A percentile compares a stretch with the other conserved stretches of the same genome.
Evolutionary conservation across 805 yeast species (phyloP).

Genomic region (Hemisphaericaspora nanyangensis): DNA sequence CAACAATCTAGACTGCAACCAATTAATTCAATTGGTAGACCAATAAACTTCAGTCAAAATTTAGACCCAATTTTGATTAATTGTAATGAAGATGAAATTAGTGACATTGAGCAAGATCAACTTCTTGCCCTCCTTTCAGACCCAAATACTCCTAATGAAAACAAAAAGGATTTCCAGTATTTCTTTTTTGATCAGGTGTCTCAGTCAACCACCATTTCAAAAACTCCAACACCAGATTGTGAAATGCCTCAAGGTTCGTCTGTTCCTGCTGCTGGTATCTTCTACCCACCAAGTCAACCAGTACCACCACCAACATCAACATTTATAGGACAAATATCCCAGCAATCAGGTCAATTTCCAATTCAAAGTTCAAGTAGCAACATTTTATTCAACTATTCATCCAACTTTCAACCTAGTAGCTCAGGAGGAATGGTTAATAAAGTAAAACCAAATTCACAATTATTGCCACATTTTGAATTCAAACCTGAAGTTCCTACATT

Average conservation of each 20-base stretch:
- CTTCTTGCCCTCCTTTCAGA: not conserved
- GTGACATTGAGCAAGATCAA: constrained; percentile 4
- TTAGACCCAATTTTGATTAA: constrained; percentile 4
- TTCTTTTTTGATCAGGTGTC: not conserved
- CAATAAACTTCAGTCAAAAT: not conserved
- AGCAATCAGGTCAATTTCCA: too few species aligned
- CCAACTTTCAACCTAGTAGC: not conserved
- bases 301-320: too few species aligned
- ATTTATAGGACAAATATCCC: too few species aligned
- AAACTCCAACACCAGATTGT: not conserved
- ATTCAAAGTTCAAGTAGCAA: not conserved
- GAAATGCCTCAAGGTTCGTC: not conserved
- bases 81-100: constrained; percentile 2
- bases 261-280: not conserved
- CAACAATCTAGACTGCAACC: not conserved
- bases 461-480: constrained; percentile 3
- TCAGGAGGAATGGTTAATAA: not conserved
- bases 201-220: not conserved
- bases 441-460: constrained; percentile 2
- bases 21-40: not conserved
- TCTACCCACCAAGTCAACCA: not conserved
- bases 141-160: not conserved
- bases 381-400: not conserved
- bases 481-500: not conserved
- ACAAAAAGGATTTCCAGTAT: not conserved